Percentiles rank a stretch among this genome's conserved stretches.
Conservation (phyloP, 345 rosid genomes). For the Erysimum cheiranthoides region DNA sequence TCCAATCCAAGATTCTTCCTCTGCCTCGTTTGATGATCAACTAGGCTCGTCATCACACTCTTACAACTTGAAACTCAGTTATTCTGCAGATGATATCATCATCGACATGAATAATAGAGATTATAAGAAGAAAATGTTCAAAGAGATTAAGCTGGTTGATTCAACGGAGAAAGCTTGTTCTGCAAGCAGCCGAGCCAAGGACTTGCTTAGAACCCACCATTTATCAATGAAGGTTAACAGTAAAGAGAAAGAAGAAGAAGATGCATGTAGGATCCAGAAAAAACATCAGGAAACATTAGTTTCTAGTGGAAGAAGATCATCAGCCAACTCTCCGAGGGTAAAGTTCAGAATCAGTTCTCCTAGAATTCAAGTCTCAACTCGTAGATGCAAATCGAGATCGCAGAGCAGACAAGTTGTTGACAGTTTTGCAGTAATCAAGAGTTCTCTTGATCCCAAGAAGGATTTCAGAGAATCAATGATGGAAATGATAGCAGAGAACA, state of each 20-base stretch:
- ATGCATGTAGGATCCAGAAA: slow-evolving; percentile 19
- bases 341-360: slow-evolving; percentile 67
- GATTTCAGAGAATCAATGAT: slow-evolving; percentile 91
- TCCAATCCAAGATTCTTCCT: slow-evolving; percentile 35
- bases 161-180: slow-evolving; percentile 36
- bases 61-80: slow-evolving; percentile 46
- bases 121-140: slow-evolving; percentile 36
- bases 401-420: slow-evolving; percentile 45
- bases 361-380: slow-evolving; percentile 42
- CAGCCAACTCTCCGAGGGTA: slow-evolving; percentile 39
- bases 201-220: slow-evolving; percentile 2
- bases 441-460: slow-evolving; percentile 70
- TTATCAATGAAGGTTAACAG: slow-evolving; percentile 15
- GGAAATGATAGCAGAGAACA: slow-evolving; percentile 87
- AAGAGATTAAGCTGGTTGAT: slow-evolving; percentile 36
- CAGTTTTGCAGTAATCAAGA: slow-evolving; percentile 69
- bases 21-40: slow-evolving; percentile 21
- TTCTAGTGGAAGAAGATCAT: slow-evolving; percentile 42
- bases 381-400: slow-evolving; percentile 45
- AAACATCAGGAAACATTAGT: slow-evolving; percentile 27
- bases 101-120: slow-evolving; percentile 49
- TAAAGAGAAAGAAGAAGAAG: slow-evolving; percentile 4
- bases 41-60: not conserved
- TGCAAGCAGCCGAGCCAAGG: slow-evolving; percentile 33
- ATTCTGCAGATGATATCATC: slow-evolving; percentile 34